Evolutionary conservation across 164 flowering plant genomes (phyloP).

Genomic region (Dillenia suffruticosa): DNA sequence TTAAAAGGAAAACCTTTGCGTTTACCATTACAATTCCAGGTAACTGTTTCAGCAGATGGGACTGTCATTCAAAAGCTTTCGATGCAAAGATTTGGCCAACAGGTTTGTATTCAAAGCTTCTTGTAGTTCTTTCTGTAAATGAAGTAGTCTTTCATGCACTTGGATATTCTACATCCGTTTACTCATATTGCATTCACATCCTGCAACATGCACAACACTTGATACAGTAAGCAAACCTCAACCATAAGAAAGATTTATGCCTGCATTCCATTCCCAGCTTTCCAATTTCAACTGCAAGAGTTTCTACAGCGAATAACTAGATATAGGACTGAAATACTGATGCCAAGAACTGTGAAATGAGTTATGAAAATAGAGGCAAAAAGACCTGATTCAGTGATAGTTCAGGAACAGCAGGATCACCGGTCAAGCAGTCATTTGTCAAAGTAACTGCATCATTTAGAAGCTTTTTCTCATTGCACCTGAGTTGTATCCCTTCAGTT

Average conservation of each 20-base stretch:
- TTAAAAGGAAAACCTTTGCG: constrained; percentile 61
- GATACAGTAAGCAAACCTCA: too few relatives aligned
- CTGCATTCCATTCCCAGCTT: too few relatives aligned
- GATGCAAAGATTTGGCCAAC: constrained; percentile 82
- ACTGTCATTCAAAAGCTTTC: constrained; percentile 94
- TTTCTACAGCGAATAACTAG: too few relatives aligned
- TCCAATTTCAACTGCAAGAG: too few relatives aligned
- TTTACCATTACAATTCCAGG: constrained; percentile 98
- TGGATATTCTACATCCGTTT: constrained; percentile 87
- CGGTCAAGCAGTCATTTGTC: constrained; percentile 90
- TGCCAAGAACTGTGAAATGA: too few relatives aligned
- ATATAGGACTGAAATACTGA: too few relatives aligned
- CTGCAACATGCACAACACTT: constrained; percentile 28
- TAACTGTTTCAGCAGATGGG: constrained; percentile 79
- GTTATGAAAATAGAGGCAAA: neutral
- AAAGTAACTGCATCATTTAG: constrained; percentile 76
- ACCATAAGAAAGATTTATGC: too few relatives aligned
- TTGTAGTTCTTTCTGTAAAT: constrained; percentile 69
- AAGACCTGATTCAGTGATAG: constrained; percentile 86
- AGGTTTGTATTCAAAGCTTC: constrained; percentile 63
- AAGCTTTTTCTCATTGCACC: constrained; percentile 96
- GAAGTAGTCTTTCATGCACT: constrained; percentile 95
- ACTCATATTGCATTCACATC: constrained; percentile 81
- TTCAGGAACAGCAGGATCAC: constrained; percentile 87
- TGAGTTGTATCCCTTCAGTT: constrained; percentile 96